Evolutionary conservation across 2,329 filamentous ascomycete genomes (phyloP), one percentile per base, ranked within the genome.

Genomic region (Podosphaera aphanis): DNA sequence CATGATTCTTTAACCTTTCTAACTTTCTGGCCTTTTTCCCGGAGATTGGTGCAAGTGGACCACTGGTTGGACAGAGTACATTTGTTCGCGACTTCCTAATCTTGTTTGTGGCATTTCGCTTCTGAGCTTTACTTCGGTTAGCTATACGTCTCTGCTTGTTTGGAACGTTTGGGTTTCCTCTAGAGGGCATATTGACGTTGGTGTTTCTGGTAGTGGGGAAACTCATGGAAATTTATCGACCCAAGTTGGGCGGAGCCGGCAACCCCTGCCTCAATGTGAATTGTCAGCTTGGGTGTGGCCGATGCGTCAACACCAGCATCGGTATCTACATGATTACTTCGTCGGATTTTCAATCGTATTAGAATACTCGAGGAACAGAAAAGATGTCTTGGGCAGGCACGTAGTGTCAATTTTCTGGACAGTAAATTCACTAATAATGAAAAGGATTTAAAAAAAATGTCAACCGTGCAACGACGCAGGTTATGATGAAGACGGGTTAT

Each of bases 401-500:
- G 25, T 29, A 5, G 25, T 29, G 6, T 11, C 25, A 29, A 6
- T 29, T 29, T 29, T 11, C 11, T 5, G 5, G 6, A 6, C 11
- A 1, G 6, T 6, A 11, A 29, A 11, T 37, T n/a, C 21, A 16
- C 39, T 36, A 13, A 44, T 46, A 23, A 47, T 43, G n/a, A 31
- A n/a, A 58, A 81, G 79, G 79, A 53, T 88, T 85, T 68, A 85
- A 90, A 69, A 93, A 93, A 64, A 92, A 92, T 77, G 86, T 95
- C 69, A 88, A 90, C 70, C 84, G 90, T 68, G 88, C 88, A 58
- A 94, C 88, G 64, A 98, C 92, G 66, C 86, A 94, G 77, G 88
- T 95, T 51, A 94, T 98, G 84, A 95, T 98, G 88, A 98, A 98
- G 73, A 93, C 86, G 76, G 83, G 90, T 49, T 90, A 95, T 68